Base-by-base conservation (phyloP, 1,139 yeast genomes). In the Scheffersomyces insectosa region DNA sequence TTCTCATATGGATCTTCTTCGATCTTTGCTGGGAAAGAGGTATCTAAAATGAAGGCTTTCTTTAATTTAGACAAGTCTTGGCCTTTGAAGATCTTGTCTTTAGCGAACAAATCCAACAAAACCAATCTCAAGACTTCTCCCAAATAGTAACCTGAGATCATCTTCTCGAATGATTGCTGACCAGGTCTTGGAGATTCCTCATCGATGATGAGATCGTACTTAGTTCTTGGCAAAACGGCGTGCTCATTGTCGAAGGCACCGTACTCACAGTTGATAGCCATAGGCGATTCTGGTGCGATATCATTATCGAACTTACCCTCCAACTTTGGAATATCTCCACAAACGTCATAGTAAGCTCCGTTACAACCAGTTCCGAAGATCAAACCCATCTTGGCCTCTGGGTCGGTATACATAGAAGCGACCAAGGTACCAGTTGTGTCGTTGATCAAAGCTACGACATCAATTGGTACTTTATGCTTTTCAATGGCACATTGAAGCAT, bases 261-360 rank as follows among this genome's bases (percentile, higher is more conserved):
- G 72, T 93, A 93, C 73, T 93, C 99, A 76, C 98, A 91, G 76
- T 93, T 93, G 68, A 93, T 91, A 42, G 97, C 97, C 96, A 93
- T 91, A 50, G 84, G 83, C 29, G 88, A 78, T 36, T 79, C 80
- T 11, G 65, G 68, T 36, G 76, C 64, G 52, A 90, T 78, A 59
- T 89, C 97, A 20, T 67, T 72, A 28, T 82, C 77, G 46, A 85
- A 65, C 56, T 69, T 72, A 44, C 95, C 96, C 57, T 82, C 82
- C 55, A 93, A 79, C 73, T 93, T 93, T 52, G 95, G 95, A 60
- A 93, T 84, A 58, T 82, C 81, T 44, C 74, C 66, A 44, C 83
- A 85, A 35, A 72, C 72, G 58, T 93, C 99, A 68, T 83, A 93
- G 75, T 93, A 93, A 42, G 99, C 98, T 63, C 95, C 98, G 66